phyloP scores from a whole-genome alignment of 106 monocot genomes.

The Dioscorea dumetorum region DNA sequence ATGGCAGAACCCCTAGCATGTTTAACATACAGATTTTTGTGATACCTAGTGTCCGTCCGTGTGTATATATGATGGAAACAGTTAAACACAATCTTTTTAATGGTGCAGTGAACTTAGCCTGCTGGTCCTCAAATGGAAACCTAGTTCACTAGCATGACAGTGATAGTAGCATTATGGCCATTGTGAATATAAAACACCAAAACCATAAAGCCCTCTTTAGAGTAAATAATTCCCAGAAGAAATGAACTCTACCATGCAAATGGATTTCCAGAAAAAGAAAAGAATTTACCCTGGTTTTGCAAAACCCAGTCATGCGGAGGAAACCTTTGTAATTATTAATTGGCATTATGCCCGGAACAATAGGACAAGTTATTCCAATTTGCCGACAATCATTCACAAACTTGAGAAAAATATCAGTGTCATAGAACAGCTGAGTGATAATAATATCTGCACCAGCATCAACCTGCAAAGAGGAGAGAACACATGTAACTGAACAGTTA shows the following conservation, averaged over 20 bases:
- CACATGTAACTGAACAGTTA: neutral
- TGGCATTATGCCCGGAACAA: slow-evolving; percentile 93
- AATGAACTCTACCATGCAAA: neutral
- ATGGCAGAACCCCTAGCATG: too few species aligned
- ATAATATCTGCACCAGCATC: slow-evolving; percentile 97
- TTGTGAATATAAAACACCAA: too few species aligned
- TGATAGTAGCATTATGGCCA: too few species aligned
- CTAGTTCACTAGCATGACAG: too few species aligned
- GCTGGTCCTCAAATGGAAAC: too few species aligned
- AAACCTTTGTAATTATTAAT: slow-evolving; percentile 91
- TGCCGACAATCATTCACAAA: slow-evolving; percentile 91
- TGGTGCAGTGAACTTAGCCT: too few species aligned
- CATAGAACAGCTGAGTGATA: slow-evolving; percentile 83
- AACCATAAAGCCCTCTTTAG: too few species aligned
- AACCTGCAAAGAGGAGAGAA: slow-evolving; percentile 34
- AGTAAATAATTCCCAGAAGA: too few species aligned
- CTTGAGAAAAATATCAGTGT: slow-evolving; percentile 81
- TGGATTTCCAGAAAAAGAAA: neutral
- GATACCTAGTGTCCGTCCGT: too few species aligned
- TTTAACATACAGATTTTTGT: too few species aligned
- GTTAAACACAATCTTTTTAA: too few species aligned
- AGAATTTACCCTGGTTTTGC: slow-evolving; percentile 73
- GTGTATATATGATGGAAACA: too few species aligned
- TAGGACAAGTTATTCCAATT: slow-evolving; percentile 89
- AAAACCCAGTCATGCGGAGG: slow-evolving; percentile 79